A percentile compares a stretch with the other conserved stretches of the same genome.
Evolutionary conservation across 2,329 filamentous ascomycete species (phyloP).

Genomic region (Alternaria angustiovoidea): DNA sequence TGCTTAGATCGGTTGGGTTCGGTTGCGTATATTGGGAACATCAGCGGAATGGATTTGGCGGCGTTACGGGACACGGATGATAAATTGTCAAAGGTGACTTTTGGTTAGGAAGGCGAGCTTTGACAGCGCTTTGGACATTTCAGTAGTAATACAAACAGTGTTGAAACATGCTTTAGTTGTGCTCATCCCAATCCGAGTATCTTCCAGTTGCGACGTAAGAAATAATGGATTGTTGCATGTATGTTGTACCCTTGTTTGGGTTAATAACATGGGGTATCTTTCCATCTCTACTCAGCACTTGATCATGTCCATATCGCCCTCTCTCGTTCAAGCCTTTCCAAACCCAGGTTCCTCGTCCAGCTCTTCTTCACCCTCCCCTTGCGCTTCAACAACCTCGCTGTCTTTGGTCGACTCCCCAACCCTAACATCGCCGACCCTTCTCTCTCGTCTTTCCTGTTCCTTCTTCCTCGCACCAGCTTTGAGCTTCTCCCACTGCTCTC

Average conservation of each 20-base stretch:
- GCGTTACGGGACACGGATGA: background rate
- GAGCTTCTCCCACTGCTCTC: slow-evolving; percentile 73
- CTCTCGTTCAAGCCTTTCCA: slow-evolving; percentile 34
- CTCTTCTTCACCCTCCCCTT: slow-evolving; percentile 15
- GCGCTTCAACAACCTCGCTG: slow-evolving; percentile 17
- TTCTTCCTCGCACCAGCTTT: slow-evolving; percentile 66
- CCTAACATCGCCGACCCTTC: slow-evolving; percentile 20
- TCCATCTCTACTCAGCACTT: background rate
- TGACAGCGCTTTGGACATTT: background rate
- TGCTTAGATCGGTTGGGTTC: slow-evolving; percentile 25
- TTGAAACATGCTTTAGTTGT: background rate
- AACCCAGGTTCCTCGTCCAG: slow-evolving; percentile 39
- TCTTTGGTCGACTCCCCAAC: slow-evolving; percentile 25
- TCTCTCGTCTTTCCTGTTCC: slow-evolving; percentile 41
- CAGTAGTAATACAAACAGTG: background rate
- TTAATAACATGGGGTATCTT: background rate
- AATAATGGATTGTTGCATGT: background rate
- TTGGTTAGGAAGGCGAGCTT: background rate
- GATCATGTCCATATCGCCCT: background rate
- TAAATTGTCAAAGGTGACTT: background rate
- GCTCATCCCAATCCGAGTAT: background rate
- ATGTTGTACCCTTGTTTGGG: background rate
- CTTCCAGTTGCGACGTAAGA: too few relatives aligned
- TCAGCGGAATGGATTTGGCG: background rate
- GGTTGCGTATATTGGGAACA: slow-evolving; percentile 3